These are phyloP conservation scores for Scleroderma citrinum DNA, from an alignment of 768 basidiomycete species.

Conservation along the genomic window DNA sequence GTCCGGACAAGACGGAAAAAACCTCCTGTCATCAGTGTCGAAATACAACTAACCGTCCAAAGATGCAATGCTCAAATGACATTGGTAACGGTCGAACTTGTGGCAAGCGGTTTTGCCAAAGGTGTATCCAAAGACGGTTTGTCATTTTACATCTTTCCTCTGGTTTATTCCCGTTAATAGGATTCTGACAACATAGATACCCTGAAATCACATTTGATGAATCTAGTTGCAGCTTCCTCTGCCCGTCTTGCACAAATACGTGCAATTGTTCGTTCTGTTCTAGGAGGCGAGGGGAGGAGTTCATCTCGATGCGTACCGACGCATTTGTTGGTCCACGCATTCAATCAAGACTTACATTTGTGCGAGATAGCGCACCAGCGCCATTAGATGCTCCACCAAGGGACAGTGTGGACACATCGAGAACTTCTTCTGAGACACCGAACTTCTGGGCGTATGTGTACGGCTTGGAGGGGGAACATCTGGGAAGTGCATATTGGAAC, in stretches of 20 bases:
- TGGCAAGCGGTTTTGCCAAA: constrained; percentile 30
- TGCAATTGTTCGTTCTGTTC: constrained; percentile 49
- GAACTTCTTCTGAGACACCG: constrained; percentile 2
- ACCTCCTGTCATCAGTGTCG: constrained; percentile 36
- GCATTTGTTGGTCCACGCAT: constrained; percentile 17
- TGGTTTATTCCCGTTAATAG: background rate
- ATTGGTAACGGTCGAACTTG: constrained; percentile 17
- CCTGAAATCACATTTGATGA: constrained; percentile 33
- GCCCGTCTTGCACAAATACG: constrained; percentile 39
- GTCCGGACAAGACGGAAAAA: background rate
- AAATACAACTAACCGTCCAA: constrained; percentile 18
- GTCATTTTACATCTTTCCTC: constrained; percentile 1
- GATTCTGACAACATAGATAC: constrained; percentile 25
- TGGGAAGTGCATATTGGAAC: constrained; percentile 18
- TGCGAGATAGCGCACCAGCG: constrained; percentile 12
- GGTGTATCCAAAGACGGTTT: constrained; percentile 31
- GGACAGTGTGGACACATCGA: constrained; percentile 2
- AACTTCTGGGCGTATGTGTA: constrained; percentile 33
- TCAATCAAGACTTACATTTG: constrained; percentile 19
- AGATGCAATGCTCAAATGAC: constrained; percentile 31
- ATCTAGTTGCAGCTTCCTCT: constrained; percentile 28
- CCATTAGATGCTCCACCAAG: background rate
- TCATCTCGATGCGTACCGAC: constrained; percentile 29
- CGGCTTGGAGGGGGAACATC: constrained; percentile 21
- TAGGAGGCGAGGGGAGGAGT: constrained; percentile 40